Evolutionary conservation across 1,284 basidiomycete genomes (phyloP).

Genomic region (Schizophyllum amplum): DNA sequence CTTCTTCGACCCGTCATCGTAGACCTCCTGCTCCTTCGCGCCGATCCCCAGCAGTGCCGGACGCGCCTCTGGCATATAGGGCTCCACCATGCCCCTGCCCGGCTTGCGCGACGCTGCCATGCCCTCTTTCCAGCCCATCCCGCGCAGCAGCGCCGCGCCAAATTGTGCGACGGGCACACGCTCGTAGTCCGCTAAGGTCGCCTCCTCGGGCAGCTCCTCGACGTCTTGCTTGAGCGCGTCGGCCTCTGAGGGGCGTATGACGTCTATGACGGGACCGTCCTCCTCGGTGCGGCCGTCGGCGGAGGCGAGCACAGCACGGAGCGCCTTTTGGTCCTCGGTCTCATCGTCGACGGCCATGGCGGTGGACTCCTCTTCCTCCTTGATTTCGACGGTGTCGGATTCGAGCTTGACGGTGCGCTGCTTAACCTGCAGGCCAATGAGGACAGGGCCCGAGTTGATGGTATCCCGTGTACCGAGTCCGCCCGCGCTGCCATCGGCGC

Average conservation of each 20-base stretch:
- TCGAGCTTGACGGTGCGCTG: conserved; percentile 24
- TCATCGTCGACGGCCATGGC: conserved; percentile 33
- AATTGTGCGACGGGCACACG: conserved; percentile 91
- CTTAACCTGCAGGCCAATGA: conserved; percentile 52
- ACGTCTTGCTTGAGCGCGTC: conserved; percentile 82
- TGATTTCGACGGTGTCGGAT: conserved; percentile 18
- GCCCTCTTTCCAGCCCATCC: conserved; percentile 95
- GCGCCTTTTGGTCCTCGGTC: conserved; percentile 65
- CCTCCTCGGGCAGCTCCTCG: conserved; percentile 63
- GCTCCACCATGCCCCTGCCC: conserved; percentile 53
- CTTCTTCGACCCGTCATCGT: conserved; percentile 52
- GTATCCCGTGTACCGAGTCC: conserved; percentile 66
- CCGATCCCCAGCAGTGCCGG: conserved; percentile 86
- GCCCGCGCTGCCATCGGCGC: conserved; percentile 70
- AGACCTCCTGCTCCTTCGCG: conserved; percentile 72
- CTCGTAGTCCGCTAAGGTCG: conserved; percentile 82
- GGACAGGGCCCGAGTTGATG: conserved; percentile 63
- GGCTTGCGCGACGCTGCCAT: conserved; percentile 55
- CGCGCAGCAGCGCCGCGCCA: conserved; percentile 86
- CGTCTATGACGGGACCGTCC: conserved; percentile 35
- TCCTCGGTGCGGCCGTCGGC: conserved; percentile 30
- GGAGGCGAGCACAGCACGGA: conserved; percentile 63
- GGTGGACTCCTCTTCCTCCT: conserved; percentile 14
- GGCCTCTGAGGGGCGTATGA: conserved; percentile 59
- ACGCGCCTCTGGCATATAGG: conserved; percentile 74